A percentile compares a stretch with the other conserved stretches of the same genome.
Evolutionary conservation across 163 green algal species (phyloP).

Genomic region (Scenedesmus sp.): DNA sequence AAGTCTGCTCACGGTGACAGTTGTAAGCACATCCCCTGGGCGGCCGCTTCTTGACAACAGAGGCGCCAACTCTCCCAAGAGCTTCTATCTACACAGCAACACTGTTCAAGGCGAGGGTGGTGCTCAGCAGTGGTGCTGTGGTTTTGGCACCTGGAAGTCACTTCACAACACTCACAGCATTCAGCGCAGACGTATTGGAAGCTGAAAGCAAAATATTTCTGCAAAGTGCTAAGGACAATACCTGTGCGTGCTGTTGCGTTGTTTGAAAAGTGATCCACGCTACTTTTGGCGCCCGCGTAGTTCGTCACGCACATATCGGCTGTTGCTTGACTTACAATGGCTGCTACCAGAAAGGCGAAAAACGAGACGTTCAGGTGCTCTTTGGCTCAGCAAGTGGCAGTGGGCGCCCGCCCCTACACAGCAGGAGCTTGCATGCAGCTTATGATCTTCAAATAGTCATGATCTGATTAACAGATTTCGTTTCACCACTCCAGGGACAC

Average conservation of each 20-base stretch:
- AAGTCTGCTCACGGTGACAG: no score
- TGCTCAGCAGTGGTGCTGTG: not conserved
- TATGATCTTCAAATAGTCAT: not conserved
- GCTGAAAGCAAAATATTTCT: not conserved
- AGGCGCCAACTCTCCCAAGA: not conserved
- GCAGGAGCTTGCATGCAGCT: not conserved
- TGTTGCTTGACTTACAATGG: not conserved
- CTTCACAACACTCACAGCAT: not conserved
- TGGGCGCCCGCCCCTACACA: not conserved
- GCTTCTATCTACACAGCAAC: not conserved
- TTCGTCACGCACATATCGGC: not conserved
- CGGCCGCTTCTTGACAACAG: not conserved
- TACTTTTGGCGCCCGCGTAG: not conserved
- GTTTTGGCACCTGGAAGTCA: not conserved
- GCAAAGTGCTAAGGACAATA: not conserved
- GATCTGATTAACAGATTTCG: not conserved
- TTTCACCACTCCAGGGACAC: slow-evolving; percentile 76
- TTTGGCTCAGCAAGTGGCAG: not conserved
- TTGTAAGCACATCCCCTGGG: no score
- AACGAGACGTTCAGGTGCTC: slow-evolving; percentile 43
- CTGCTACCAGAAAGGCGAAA: not conserved
- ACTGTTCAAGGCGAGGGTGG: not conserved
- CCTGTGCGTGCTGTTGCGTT: not conserved
- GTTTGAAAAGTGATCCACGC: slow-evolving; percentile 9
- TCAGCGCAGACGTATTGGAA: not conserved